Base-by-base conservation (phyloP, 257 asterid species). In the Fraxinus anomala region DNA sequence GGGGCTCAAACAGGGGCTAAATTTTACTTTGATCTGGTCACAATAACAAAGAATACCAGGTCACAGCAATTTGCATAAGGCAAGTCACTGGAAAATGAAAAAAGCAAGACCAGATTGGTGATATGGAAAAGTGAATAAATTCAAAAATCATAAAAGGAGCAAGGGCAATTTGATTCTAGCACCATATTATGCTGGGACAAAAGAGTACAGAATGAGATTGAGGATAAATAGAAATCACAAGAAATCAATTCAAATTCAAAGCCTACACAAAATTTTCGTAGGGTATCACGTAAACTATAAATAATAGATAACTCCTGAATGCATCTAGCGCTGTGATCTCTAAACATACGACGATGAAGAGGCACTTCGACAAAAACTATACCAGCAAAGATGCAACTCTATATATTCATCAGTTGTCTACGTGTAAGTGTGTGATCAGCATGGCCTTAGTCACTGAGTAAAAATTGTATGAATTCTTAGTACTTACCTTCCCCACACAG, bases 401-500 rank as follows among this genome's bases (percentile, higher is more conserved):
- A 63, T 6, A 61, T 8, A 61, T 61, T 63, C 69, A 63, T 63
- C 36, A 26, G 31, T 28, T 63, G 39, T 21, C 61, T 54, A 73
- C 36, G 23, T 81, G 42, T 13, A 72, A 81, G 51, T 75, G 82
- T 40, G 65, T 26, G 42, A 42, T 11, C 12, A 77, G 36, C 67
- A 21, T 59, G 44, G 72, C 76, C 21, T 49, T 21, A 68, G 59
- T 65, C 47, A 71, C 54, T 42, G 72, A 19, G 47, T 67, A 66
- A 75, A 33, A 31, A 77, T 37, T 51, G 66, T 13, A 28, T 40
- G 31, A 44, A 61, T 68, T 9, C 31, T 73, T 42, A 12, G 51
- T 42, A 42, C 16, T 42, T 88, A 95, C 99, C 99, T 93, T 95
- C 49, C 98, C 98, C 76, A 95, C 99, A 82, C 99, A 95, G 82